These are phyloP conservation scores for Cenococcum geophilum DNA, from an alignment of 495 filamentous ascomycete species.

Conservation along the genomic window DNA sequence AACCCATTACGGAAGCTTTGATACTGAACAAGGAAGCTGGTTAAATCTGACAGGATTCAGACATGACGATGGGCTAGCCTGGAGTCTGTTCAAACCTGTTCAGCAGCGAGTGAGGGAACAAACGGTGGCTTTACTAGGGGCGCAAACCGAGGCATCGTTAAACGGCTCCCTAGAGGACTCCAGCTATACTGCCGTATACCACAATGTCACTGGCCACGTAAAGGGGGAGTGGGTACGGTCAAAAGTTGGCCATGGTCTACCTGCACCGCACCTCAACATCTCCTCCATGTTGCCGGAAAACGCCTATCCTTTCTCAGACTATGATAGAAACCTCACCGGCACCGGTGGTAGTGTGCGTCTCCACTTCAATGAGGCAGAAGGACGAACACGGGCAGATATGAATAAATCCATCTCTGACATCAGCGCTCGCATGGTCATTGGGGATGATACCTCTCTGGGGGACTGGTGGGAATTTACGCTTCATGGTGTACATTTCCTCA, in stretches of 20 bases:
- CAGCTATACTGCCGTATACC: conserved; percentile 52
- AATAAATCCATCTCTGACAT: conserved; percentile 44
- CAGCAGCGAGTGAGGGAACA: conserved; percentile 51
- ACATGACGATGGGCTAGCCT: conserved; percentile 65
- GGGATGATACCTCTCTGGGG: conserved; percentile 58
- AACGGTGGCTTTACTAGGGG: conserved; percentile 42
- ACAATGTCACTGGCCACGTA: conserved; percentile 74
- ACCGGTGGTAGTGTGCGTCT: conserved; percentile 20
- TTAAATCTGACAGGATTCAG: conserved; percentile 74
- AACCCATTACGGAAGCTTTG: conserved; percentile 69
- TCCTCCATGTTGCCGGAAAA: conserved; percentile 42
- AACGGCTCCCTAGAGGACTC: conserved; percentile 31
- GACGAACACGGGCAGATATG: conserved; percentile 11
- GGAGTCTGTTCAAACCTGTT: conserved; percentile 56
- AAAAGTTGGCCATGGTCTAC: conserved; percentile 39
- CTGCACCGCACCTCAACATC: conserved; percentile 45
- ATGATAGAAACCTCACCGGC: conserved; percentile 33
- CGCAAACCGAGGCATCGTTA: conserved; percentile 22
- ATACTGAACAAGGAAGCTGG: conserved; percentile 51
- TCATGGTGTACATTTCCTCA: conserved; percentile 76
- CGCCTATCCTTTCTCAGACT: conserved; percentile 25
- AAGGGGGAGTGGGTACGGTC: conserved; percentile 68
- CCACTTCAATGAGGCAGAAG: conserved; percentile 23
- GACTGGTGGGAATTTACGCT: conserved; percentile 69
- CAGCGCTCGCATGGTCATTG: conserved; percentile 57